phyloP scores from a whole-genome alignment of 1,284 basidiomycete species.

The Tylopilus sp. region DNA sequence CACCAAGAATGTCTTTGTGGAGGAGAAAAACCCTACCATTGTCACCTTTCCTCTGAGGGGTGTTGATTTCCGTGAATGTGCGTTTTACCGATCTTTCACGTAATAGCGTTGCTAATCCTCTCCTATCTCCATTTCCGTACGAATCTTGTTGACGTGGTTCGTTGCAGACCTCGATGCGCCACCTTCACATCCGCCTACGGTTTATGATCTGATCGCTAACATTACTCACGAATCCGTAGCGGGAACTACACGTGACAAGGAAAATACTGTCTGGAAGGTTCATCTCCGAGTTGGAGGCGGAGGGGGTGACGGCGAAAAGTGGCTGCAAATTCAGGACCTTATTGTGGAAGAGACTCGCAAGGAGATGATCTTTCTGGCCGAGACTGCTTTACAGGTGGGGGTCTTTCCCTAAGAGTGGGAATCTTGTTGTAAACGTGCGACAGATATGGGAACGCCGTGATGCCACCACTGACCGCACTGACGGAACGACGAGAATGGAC shows the following conservation, averaged over 20 bases:
- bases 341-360: constrained; percentile 93
- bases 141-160: constrained; percentile 15
- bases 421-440: constrained; percentile 10
- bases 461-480: constrained; percentile 15
- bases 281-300: constrained; percentile 79
- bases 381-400: constrained; percentile 87
- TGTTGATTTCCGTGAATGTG: constrained; percentile 88
- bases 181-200: constrained; percentile 50
- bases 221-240: constrained; percentile 93
- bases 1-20: constrained; percentile 97
- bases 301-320: constrained; percentile 83
- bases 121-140: constrained; percentile 11
- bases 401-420: constrained; percentile 3
- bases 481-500: constrained; percentile 26
- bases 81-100: constrained; percentile 38
- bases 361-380: constrained; percentile 98
- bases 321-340: constrained; percentile 97
- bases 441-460: constrained; percentile 71
- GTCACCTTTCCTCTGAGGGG: constrained; percentile 95
- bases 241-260: constrained; percentile 87
- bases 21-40: constrained; percentile 98
- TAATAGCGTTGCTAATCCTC: constrained; percentile 19
- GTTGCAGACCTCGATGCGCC: constrained; percentile 71
- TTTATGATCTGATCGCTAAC: constrained; percentile 96
- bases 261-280: constrained; percentile 87